Evolutionary conservation across 2,329 filamentous ascomycete species (phyloP).

Genomic region (Pseudohalonectria lignicola): DNA sequence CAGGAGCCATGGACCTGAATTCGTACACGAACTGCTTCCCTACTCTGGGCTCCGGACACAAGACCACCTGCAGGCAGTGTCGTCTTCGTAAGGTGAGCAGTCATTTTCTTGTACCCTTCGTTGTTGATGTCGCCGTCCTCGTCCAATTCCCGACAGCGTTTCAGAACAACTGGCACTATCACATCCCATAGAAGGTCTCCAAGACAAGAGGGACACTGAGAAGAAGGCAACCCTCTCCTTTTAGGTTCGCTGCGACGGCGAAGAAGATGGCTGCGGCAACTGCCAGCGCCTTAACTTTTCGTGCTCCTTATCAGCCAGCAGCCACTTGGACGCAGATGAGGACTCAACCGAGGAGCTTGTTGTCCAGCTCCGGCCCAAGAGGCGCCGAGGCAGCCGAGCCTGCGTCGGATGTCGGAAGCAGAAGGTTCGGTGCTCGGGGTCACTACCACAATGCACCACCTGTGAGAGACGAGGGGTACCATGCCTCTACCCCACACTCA

Average conservation of each 20-base stretch:
- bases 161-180: too few relatives aligned
- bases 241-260: slow-evolving; percentile 19
- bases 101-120: background rate
- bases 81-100: slow-evolving; percentile 10
- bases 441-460: slow-evolving; percentile 10
- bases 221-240: too few relatives aligned
- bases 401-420: slow-evolving; percentile 17
- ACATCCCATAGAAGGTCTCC: too few relatives aligned
- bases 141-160: too few relatives aligned
- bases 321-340: slow-evolving; percentile 4
- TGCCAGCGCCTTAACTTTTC: slow-evolving; percentile 20
- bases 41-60: slow-evolving; percentile 5
- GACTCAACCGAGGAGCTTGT: slow-evolving; percentile 1
- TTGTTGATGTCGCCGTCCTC: too few relatives aligned
- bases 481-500: slow-evolving; percentile 9
- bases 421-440: slow-evolving; percentile 13
- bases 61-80: slow-evolving; percentile 14
- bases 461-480: slow-evolving; percentile 9
- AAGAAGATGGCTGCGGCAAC: slow-evolving; percentile 17
- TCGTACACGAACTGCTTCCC: slow-evolving; percentile 10
- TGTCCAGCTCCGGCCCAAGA: slow-evolving; percentile 13
- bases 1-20: slow-evolving; percentile 5
- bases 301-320: slow-evolving; percentile 19
- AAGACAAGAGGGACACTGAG: too few relatives aligned
- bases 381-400: slow-evolving; percentile 11